Evolutionary conservation across 2,329 filamentous ascomycete species (phyloP), one percentile per base, ranked within the genome.

Genomic region (Xylogone sp.): DNA sequence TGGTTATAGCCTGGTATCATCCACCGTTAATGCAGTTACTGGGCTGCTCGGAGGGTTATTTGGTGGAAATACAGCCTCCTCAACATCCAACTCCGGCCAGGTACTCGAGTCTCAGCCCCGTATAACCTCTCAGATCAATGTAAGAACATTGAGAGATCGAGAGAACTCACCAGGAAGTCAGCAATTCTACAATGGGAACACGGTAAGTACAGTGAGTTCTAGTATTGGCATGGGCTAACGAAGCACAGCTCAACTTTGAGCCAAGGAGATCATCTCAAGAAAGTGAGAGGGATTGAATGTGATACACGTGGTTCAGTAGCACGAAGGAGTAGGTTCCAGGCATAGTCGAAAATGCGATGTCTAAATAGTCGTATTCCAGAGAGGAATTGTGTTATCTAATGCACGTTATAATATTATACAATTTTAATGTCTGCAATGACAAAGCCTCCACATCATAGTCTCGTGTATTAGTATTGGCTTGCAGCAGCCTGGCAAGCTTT

Each of bases 131-230:
- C 64, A 65, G 55, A 60, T 68, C n/a, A 74, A 72, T 39, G 68
- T 79, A 21, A 70, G 75, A 46, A 83, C 79, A 1, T 68, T 85
- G 50, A 69, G 71, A 56, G 80, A 84, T 53, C 72, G 77, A 39
- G 72, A 77, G 19, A 74, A 80, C 54, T 73, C 76, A 39, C 74
- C 75, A 49, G 70, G 79, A 50, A 77, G 85, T 56, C 79, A 83
- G 43, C 86, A 95, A 63, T 80, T 95, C 45, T 96, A 97, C 65
- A 97, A 97, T 63, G 92, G 92, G 1, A 97, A 96, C 64, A 89
- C 89, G 66, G 88, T 92, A 75, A 69, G 60, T 56, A 20, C 7
- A 34, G 10, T 39, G 10, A 18, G 5, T 3, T 21, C 9, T 45
- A 6, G 18, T 10, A 24, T 16, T 44, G 21, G 24, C 27, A 21